Percentiles rank a stretch among this genome's conserved stretches.
Evolutionary conservation across 768 basidiomycete genomes (phyloP).

Genomic region (Kwoniella mangroviensis): DNA sequence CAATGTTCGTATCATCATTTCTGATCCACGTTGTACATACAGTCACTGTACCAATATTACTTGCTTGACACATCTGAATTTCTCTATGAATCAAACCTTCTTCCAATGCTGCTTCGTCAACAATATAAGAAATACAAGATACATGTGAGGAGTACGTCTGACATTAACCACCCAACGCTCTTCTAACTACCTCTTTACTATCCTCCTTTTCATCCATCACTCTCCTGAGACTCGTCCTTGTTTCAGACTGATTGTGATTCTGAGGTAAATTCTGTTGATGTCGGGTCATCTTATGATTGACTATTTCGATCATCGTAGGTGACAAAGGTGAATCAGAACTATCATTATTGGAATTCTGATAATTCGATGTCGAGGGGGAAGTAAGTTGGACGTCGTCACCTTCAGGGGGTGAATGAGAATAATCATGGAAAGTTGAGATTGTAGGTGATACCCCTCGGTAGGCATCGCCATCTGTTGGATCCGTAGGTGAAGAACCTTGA

Average conservation of each 20-base stretch:
- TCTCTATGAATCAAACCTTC: too few species aligned
- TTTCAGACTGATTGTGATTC: background rate
- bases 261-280: background rate
- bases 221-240: background rate
- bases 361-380: background rate
- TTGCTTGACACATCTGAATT: too few species aligned
- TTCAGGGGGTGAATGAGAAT: too few species aligned
- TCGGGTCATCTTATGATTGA: background rate
- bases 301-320: background rate
- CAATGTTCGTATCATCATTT: too few species aligned
- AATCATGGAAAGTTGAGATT: too few species aligned
- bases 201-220: conserved; percentile 22
- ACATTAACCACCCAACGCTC: conserved; percentile 6
- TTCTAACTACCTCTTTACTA: conserved; percentile 17
- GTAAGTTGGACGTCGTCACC: too few species aligned
- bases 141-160: too few species aligned
- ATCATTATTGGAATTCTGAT: background rate
- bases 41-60: too few species aligned
- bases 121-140: too few species aligned
- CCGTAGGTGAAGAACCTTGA: background rate
- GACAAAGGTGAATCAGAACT: background rate
- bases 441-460: too few species aligned
- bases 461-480: background rate
- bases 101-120: too few species aligned
- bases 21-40: too few species aligned